phyloP scores from a whole-genome alignment of 805 yeast species.

The Cyberlindnera lachancei region DNA sequence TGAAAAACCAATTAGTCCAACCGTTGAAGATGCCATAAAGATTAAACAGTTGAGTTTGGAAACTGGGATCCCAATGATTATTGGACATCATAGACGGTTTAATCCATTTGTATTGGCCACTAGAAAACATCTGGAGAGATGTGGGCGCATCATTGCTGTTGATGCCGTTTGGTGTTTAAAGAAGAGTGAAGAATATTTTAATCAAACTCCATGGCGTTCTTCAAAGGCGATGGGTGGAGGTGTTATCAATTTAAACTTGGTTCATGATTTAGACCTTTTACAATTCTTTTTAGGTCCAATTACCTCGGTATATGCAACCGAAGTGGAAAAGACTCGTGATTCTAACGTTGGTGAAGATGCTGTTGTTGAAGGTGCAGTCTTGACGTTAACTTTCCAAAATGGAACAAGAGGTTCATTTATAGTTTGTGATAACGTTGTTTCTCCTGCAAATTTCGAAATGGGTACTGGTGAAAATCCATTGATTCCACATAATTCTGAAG shows the following conservation, averaged over 20 bases:
- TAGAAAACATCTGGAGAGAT: slow-evolving; percentile 5
- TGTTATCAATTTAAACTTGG: slow-evolving; percentile 13
- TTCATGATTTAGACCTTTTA: slow-evolving; percentile 14
- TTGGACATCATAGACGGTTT: slow-evolving; percentile 15
- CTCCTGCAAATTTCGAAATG: slow-evolving; percentile 17
- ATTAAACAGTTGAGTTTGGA: slow-evolving; percentile 5
- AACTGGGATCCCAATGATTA: slow-evolving; percentile 5
- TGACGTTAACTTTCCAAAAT: slow-evolving; percentile 8
- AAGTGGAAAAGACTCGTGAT: slow-evolving; percentile 9
- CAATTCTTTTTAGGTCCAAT: slow-evolving; percentile 14
- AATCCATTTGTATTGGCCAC: slow-evolving; percentile 15
- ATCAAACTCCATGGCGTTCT: slow-evolving; percentile 12
- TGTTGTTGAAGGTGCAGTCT: slow-evolving; percentile 15
- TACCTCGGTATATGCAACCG: slow-evolving; percentile 11
- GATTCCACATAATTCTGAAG: slow-evolving; percentile 6
- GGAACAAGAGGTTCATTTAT: slow-evolving; percentile 13
- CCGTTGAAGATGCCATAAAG: slow-evolving; percentile 8
- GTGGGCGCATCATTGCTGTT: slow-evolving; percentile 12
- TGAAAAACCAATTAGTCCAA: slow-evolving; percentile 15
- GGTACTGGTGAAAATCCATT: slow-evolving; percentile 18
- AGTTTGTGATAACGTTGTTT: slow-evolving; percentile 14
- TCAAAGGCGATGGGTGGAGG: slow-evolving; percentile 14
- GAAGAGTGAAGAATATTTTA: slow-evolving; percentile 13
- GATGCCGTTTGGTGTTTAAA: slow-evolving; percentile 15
- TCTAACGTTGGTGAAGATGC: slow-evolving; percentile 5